These are phyloP conservation scores for Rubia peregrina DNA, from an alignment of 305 asterid genomes.

Conservation along the genomic window DNA sequence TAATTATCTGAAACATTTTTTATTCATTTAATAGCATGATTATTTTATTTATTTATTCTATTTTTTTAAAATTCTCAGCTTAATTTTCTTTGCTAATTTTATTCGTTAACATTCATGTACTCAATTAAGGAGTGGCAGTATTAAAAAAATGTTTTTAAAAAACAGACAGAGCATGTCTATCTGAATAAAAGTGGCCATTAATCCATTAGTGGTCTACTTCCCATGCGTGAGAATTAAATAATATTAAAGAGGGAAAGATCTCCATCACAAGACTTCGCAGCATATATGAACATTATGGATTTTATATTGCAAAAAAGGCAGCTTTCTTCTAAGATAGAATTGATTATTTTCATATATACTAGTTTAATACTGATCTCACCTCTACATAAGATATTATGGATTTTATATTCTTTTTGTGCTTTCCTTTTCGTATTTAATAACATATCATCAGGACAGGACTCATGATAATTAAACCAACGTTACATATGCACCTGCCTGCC, in stretches of 20 bases:
- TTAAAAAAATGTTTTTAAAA: too few species aligned
- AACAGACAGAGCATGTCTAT: too few species aligned
- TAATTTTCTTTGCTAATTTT: too few species aligned
- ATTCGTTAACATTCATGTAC: too few species aligned
- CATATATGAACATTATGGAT: neutral
- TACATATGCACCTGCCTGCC: neutral
- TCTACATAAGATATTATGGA: neutral
- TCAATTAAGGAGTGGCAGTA: too few species aligned
- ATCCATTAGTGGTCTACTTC: neutral
- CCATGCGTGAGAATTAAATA: neutral
- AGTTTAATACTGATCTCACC: neutral
- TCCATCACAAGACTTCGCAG: neutral
- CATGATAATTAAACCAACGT: neutral
- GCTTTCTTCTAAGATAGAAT: neutral
- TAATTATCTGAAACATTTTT: too few species aligned
- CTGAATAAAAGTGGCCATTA: constrained; percentile 4
- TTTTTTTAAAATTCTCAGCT: too few species aligned
- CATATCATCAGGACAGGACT: neutral
- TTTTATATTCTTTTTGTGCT: constrained; percentile 5
- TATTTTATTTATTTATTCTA: too few species aligned
- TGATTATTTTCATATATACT: neutral
- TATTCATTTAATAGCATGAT: too few species aligned
- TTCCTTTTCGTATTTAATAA: constrained; percentile 4
- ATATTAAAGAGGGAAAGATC: too few species aligned
- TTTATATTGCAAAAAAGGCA: neutral